Conservation (phyloP, 768 basidiomycete genomes). For the Cystoderma amianthinum region DNA sequence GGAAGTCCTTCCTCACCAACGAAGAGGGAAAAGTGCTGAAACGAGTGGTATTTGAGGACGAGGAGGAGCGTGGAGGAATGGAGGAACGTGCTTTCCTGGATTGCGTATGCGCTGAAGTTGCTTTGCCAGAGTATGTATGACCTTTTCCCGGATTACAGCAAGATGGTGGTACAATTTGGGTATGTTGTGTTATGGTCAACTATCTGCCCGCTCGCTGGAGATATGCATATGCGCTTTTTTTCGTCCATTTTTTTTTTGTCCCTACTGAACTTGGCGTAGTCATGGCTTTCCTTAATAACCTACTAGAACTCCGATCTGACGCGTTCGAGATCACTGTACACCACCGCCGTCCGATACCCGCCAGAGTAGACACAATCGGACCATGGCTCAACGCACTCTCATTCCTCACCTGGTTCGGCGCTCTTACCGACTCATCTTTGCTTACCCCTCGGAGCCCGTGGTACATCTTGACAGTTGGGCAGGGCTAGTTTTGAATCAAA, state of each 20-base stretch:
- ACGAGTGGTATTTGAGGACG: conserved; percentile 67
- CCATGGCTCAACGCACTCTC: conserved; percentile 89
- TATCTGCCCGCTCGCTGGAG: conserved; percentile 88
- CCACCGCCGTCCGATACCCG: conserved; percentile 76
- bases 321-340: conserved; percentile 93
- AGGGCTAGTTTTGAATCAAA: too few species aligned
- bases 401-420: conserved; percentile 85
- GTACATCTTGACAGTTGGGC: too few species aligned
- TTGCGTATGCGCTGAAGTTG: conserved; percentile 67
- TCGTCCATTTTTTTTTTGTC: not conserved
- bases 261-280: conserved; percentile 28
- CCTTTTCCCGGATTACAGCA: too few species aligned
- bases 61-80: conserved; percentile 44
- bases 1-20: conserved; percentile 12
- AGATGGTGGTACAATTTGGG: conserved; percentile 96
- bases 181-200: conserved; percentile 90
- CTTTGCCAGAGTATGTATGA: conserved; percentile 72
- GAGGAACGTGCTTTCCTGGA: conserved; percentile 80
- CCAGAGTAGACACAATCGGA: conserved; percentile 88
- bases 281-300: conserved; percentile 89
- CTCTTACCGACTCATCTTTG: conserved; percentile 86
- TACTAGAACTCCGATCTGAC: conserved; percentile 86
- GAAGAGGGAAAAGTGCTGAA: conserved; percentile 39
- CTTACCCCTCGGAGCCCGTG: too few species aligned
- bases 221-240: conserved; percentile 33